Percentiles rank a stretch among this genome's conserved stretches.
Conservation (phyloP, 2,329 filamentous ascomycete genomes). For the Penicillium sp. region DNA sequence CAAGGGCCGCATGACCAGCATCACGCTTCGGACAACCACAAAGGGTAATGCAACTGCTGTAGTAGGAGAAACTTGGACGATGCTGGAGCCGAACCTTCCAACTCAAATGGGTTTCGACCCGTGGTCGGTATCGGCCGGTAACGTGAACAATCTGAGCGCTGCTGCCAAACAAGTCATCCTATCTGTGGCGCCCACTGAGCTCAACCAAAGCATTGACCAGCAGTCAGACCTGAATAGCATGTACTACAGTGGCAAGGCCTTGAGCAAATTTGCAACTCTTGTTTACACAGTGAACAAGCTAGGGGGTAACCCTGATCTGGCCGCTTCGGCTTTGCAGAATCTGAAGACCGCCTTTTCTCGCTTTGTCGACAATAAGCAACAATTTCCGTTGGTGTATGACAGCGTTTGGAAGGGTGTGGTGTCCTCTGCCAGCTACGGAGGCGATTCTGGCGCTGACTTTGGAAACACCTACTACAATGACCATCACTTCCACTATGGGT, state of each 20-base stretch:
- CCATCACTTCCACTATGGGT: conserved; percentile 62
- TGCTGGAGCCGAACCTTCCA: conserved; percentile 67
- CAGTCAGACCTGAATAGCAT: conserved; percentile 73
- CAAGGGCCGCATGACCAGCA: conserved; percentile 40
- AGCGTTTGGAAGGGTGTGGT: conserved; percentile 68
- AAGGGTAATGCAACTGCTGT: conserved; percentile 73
- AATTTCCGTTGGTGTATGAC: conserved; percentile 51
- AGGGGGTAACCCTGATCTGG: conserved; percentile 50
- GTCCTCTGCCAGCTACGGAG: conserved; percentile 62
- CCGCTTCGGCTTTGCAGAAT: conserved; percentile 50
- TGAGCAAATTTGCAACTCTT: conserved; percentile 67
- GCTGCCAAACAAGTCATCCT: conserved; percentile 54
- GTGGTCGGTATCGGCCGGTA: conserved; percentile 52
- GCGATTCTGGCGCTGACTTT: conserved; percentile 67
- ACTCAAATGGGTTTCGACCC: conserved; percentile 67
- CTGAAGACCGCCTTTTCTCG: conserved; percentile 58
- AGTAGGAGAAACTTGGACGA: conserved; percentile 63
- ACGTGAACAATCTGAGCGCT: conserved; percentile 32
- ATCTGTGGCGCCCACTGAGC: conserved; percentile 59
- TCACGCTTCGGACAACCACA: conserved; percentile 68
- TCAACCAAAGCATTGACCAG: conserved; percentile 63
- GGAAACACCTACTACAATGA: conserved; percentile 72
- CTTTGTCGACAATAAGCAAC: conserved; percentile 60
- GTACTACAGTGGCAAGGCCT: conserved; percentile 83
- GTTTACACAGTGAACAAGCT: conserved; percentile 59